Evolutionary conservation across 1,284 basidiomycete genomes (phyloP).

Genomic region (Tilletiaria anomala): DNA sequence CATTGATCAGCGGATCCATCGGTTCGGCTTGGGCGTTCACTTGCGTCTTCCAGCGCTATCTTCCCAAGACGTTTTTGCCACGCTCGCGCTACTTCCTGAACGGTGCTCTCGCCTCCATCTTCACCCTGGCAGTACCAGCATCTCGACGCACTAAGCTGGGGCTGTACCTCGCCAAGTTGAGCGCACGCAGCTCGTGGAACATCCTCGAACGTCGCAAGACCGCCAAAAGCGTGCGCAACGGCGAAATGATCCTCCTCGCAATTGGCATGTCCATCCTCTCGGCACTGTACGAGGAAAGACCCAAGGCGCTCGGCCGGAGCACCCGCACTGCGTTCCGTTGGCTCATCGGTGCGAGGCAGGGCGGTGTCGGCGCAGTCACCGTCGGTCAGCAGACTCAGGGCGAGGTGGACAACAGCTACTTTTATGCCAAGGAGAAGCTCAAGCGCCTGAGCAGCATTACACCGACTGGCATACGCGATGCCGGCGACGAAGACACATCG

Average conservation of each 20-base stretch:
- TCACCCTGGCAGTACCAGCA: conserved; percentile 20
- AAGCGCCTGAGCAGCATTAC: too few species aligned
- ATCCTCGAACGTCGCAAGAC: background rate
- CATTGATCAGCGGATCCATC: conserved; percentile 24
- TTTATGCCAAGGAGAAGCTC: too few species aligned
- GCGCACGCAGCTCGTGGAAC: too few species aligned
- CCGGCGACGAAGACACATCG: too few species aligned
- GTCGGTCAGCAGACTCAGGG: too few species aligned
- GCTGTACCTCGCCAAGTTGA: conserved; percentile 5
- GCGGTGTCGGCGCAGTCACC: conserved; percentile 1
- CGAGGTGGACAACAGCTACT: too few species aligned
- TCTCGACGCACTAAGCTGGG: conserved; percentile 14
- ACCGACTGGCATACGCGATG: too few species aligned
- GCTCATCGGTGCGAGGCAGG: conserved; percentile 2
- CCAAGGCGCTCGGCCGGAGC: conserved; percentile 6
- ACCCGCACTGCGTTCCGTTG: conserved; percentile 1
- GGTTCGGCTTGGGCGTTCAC: conserved; percentile 25
- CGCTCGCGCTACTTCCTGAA: conserved; percentile 19
- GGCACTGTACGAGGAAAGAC: conserved; percentile 14
- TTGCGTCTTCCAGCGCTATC: conserved; percentile 28
- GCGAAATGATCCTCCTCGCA: conserved; percentile 15
- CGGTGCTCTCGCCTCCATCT: conserved; percentile 20
- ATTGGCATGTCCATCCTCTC: conserved; percentile 12
- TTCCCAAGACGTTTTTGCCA: conserved; percentile 20
- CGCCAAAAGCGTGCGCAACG: conserved; percentile 2